phyloP scores from a whole-genome alignment of 805 yeast genomes.

The Dipodascus albidus region DNA sequence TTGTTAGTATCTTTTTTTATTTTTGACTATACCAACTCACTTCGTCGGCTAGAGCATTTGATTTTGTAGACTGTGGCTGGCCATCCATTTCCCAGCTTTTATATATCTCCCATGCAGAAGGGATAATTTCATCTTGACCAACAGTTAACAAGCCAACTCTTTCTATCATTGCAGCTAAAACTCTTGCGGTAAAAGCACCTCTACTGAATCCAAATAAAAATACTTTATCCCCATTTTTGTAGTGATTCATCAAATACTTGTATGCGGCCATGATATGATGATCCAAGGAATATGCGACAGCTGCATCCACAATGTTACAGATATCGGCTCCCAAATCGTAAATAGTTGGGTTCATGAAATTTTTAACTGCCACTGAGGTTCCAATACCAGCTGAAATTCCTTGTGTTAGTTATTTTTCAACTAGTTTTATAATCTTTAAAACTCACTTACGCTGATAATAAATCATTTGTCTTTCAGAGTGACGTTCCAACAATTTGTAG shows the following conservation, averaged over 20 bases:
- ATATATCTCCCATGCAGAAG: slow-evolving; percentile 54
- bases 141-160: slow-evolving; percentile 45
- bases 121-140: slow-evolving; percentile 45
- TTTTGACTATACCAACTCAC: not conserved
- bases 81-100: slow-evolving; percentile 41
- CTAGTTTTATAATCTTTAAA: not conserved
- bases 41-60: slow-evolving; percentile 37
- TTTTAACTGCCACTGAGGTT: slow-evolving; percentile 28
- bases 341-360: slow-evolving; percentile 1
- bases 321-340: slow-evolving; percentile 11
- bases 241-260: slow-evolving; percentile 11
- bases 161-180: slow-evolving; percentile 54
- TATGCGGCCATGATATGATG: slow-evolving; percentile 38
- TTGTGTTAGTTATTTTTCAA: not conserved
- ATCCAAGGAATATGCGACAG: slow-evolving; percentile 44
- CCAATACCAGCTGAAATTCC: slow-evolving; percentile 44
- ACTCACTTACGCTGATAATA: slow-evolving; percentile 9
- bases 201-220: slow-evolving; percentile 26
- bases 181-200: slow-evolving; percentile 57
- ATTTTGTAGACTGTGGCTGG: slow-evolving; percentile 38
- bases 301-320: slow-evolving; percentile 27
- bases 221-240: slow-evolving; percentile 14
- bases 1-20: not conserved
- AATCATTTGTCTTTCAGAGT: slow-evolving; percentile 5
- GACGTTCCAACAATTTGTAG: slow-evolving; percentile 9